Evolutionary conservation across 768 basidiomycete species (phyloP), one percentile per base, ranked within the genome.

Genomic region (Scleroderma citrinum): DNA sequence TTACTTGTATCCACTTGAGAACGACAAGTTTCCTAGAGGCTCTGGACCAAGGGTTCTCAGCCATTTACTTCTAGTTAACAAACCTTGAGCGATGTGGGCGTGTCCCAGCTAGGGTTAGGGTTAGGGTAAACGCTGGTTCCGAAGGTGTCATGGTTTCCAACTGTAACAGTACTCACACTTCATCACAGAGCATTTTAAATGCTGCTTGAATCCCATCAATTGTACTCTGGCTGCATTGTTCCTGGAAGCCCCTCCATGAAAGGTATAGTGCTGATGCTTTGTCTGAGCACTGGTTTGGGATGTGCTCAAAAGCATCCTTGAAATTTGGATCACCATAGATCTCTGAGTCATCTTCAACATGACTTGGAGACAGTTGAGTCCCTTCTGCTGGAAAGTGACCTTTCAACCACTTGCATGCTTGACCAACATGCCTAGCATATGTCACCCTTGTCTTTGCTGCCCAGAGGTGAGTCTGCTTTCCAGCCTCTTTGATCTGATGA

Each of bases 101-200:
- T n/a, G n/a, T n/a, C n/a, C n/a, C n/a, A n/a, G n/a, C n/a, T n/a
- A n/a, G n/a, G n/a, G n/a, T n/a, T n/a, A n/a, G n/a, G n/a, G n/a
- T n/a, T n/a, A n/a, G n/a, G n/a, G n/a, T n/a, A n/a, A n/a, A n/a
- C n/a, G n/a, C 12, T 14, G n/a, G 34, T 1, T n/a, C 14, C 5
- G 20, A 7, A n/a, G 23, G 20, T 14, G 38, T 47, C 1, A 38
- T 3, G 8, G 17, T 24, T 17, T 29, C 31, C n/a, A 35, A 19
- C n/a, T n/a, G n/a, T n/a, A n/a, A n/a, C n/a, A n/a, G 20, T 11
- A 46, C 21, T 34, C 19, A 46, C 34, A 19, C 17, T 17, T 36
- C 46, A 24, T 47, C 36, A 35, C 46, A 47, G 11, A 17, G 26
- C n/a, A 17, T 38, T 29, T 39, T 47, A n/a, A 47, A 47, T 2